Evolutionary conservation across 306 rosid genomes (phyloP).

Genomic region (Chamaecrista fasciculata): DNA sequence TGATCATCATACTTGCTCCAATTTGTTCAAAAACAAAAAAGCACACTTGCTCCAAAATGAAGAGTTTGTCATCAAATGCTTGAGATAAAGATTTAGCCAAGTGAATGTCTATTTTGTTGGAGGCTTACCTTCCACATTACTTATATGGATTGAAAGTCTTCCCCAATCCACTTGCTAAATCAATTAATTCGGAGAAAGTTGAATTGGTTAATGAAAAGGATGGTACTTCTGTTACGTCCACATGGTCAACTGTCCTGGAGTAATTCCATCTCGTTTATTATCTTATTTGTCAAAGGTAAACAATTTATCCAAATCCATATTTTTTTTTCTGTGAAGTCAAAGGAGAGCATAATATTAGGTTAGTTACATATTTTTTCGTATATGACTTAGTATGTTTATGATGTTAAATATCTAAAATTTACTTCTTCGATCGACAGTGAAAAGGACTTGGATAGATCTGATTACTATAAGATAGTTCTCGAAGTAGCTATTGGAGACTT

Average conservation of each 20-base stretch:
- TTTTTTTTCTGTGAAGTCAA: neutral
- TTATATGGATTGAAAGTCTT: slow-evolving; percentile 56
- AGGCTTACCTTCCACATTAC: slow-evolving; percentile 38
- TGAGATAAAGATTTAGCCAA: slow-evolving; percentile 27
- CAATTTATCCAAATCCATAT: neutral
- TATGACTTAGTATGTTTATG: neutral
- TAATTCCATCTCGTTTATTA: slow-evolving; percentile 59
- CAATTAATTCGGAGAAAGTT: slow-evolving; percentile 63
- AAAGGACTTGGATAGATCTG: slow-evolving; percentile 41
- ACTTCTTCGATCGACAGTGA: slow-evolving; percentile 45
- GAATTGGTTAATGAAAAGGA: slow-evolving; percentile 46
- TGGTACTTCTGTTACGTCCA: slow-evolving; percentile 37
- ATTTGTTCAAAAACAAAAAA: slow-evolving; percentile 39
- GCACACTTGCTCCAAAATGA: too few species aligned
- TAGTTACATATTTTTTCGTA: slow-evolving; percentile 8
- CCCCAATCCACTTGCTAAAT: slow-evolving; percentile 68
- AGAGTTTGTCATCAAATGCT: too few species aligned
- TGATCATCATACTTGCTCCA: slow-evolving; percentile 39
- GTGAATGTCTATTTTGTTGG: slow-evolving; percentile 26
- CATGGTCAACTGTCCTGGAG: slow-evolving; percentile 48
- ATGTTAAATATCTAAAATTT: slow-evolving; percentile 26
- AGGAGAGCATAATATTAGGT: neutral
- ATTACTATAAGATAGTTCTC: slow-evolving; percentile 42
- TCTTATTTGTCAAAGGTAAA: slow-evolving; percentile 59
- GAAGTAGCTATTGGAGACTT: slow-evolving; percentile 58